Base-by-base conservation (phyloP, 1,139 yeast species). In the Torulaspora pretoriensis region DNA sequence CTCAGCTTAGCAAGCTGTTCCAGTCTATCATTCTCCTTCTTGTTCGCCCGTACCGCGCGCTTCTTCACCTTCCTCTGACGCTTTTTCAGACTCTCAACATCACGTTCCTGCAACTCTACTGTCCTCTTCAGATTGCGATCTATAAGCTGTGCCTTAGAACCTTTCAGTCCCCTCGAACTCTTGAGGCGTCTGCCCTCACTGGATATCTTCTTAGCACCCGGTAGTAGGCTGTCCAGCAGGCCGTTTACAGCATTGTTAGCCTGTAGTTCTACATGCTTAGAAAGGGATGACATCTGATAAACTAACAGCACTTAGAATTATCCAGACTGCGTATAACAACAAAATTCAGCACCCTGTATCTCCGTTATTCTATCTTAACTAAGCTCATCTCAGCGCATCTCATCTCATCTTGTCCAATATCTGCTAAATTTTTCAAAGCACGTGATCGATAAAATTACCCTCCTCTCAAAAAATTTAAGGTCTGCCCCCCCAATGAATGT, bases 1-100 rank as follows among this genome's bases (percentile, higher is more conserved):
- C 74, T 70, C 48, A 80, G 68, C 52, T 76, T 77, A 13, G 83
- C 81, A 43, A 71, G 58, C 52, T 72, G 74, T 40, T 69, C 69
- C 40, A 80, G 68, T 49, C 70, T 68, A 32, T 68, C 66, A 13
- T 74, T 69, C 16, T 63, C 58, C n/a, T 63, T 67, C 26, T 63
- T 59, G 29, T 65, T 63, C 47, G 68, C 67, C 51, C 66, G 71
- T 29, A 73, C 67, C 40, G 65, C 65, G 36, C 64, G 60, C 50
- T 71, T 71, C 51, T 69, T 70, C 30, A 55, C 50, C 36, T 67
- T 64, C 53, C 71, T 75, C 47, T 69, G 68, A 53, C 67, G 70
- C 54, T 67, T 70, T 43, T 63, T 64, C 27, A 67, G 55, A 39
- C 65, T 65, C 31, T 59, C 59, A 4, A 68, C 57, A 43, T 72